Conservation (phyloP, 257 asterid species). For the Solanum rostratum region DNA sequence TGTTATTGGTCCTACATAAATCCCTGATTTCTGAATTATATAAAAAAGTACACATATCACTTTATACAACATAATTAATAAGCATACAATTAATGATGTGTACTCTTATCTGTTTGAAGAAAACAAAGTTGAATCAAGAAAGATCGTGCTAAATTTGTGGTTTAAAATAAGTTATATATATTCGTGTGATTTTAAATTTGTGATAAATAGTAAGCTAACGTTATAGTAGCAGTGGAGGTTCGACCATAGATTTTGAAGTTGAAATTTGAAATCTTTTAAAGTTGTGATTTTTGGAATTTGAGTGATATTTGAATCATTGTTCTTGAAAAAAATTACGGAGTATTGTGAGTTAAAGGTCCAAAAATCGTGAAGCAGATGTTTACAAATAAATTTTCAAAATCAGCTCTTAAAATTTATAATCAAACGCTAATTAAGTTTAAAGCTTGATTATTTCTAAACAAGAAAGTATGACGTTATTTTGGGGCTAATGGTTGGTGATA, state of each 20-base stretch:
- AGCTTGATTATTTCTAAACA: no score
- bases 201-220: background rate
- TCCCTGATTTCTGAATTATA: background rate
- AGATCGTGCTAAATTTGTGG: background rate
- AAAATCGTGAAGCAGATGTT: no score
- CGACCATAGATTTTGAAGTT: background rate
- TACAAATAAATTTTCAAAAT: no score
- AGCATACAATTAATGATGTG: background rate
- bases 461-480: no score
- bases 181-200: background rate
- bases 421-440: no score
- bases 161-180: background rate
- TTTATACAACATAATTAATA: background rate
- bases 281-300: no score
- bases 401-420: no score
- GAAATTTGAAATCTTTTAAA: no score
- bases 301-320: no score
- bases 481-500: background rate
- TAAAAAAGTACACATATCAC: background rate
- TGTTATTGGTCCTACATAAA: background rate
- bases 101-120: background rate
- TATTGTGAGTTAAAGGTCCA: no score
- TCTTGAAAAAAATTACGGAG: no score
- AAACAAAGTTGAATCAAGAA: background rate
- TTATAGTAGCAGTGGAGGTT: no score